A percentile compares a stretch with the other conserved stretches of the same genome.
These are phyloP conservation scores for Hibiscus trionum DNA, from an alignment of 345 rosid genomes.

Conservation along the genomic window DNA sequence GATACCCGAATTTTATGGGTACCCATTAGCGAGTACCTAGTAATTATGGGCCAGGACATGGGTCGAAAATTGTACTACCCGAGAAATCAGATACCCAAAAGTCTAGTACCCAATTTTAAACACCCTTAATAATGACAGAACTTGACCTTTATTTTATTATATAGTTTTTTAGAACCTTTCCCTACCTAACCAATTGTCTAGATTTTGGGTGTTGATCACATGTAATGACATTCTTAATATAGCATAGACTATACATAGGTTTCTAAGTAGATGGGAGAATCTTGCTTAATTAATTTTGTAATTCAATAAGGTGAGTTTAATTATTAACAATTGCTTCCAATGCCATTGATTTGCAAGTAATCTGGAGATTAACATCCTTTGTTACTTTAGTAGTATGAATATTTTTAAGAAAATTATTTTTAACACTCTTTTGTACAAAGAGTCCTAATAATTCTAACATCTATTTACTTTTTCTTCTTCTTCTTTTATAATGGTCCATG, in stretches of 20 bases:
- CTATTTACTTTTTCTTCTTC: background rate
- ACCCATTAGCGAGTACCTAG: too few relatives aligned
- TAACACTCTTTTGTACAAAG: background rate
- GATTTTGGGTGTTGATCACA: background rate
- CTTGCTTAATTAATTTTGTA: background rate
- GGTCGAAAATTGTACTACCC: too few relatives aligned
- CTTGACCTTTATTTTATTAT: too few relatives aligned
- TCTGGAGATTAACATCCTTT: background rate
- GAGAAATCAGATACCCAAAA: too few relatives aligned
- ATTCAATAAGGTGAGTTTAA: background rate
- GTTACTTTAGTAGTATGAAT: background rate
- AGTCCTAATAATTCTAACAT: background rate
- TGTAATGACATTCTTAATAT: slow-evolving; percentile 1
- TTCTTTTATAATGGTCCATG: background rate
- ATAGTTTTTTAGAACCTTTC: background rate
- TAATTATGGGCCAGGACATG: too few relatives aligned
- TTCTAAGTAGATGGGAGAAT: background rate
- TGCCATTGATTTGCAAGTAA: background rate
- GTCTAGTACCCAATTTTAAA: too few relatives aligned
- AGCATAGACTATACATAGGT: background rate
- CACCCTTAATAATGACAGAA: background rate
- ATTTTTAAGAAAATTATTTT: too few relatives aligned
- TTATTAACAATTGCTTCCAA: background rate
- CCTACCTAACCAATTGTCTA: background rate
- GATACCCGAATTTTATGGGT: too few relatives aligned